Conservation (phyloP, 495 filamentous ascomycete species). For the Annulohypoxylon maeteangense region DNA sequence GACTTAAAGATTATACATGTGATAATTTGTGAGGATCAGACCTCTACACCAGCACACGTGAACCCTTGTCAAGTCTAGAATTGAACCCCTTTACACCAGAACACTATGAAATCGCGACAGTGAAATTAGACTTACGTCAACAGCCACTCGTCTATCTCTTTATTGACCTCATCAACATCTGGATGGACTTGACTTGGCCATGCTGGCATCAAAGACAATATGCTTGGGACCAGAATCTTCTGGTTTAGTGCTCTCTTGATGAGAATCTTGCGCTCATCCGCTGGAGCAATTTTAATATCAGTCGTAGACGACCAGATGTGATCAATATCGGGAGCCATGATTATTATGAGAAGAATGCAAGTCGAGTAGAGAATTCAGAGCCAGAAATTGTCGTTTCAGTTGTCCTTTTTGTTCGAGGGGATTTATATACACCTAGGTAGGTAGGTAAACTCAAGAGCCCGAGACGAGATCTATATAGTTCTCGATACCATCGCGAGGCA, state of each 20-base stretch:
- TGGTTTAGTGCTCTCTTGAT: conserved; percentile 41
- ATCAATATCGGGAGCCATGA: conserved; percentile 36
- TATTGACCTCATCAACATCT: conserved; percentile 41
- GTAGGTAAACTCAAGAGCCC: neutral
- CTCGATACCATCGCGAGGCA: neutral
- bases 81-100: too few species aligned
- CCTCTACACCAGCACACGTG: too few species aligned
- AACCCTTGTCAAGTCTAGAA: too few species aligned
- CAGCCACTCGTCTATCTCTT: conserved; percentile 45
- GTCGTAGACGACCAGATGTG: conserved; percentile 6
- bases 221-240: conserved; percentile 42
- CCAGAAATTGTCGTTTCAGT: neutral
- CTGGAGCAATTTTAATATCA: neutral
- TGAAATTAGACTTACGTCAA: conserved; percentile 22
- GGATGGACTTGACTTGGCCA: conserved; percentile 43
- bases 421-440: too few species aligned
- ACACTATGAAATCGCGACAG: too few species aligned
- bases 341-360: conserved; percentile 50
- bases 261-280: conserved; percentile 40
- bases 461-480: conserved; percentile 15
- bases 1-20: neutral
- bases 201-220: conserved; percentile 44
- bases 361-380: neutral
- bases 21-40: too few species aligned
- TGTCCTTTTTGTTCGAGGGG: neutral